Evolutionary conservation across 176 grass and related monocot genomes (phyloP), one percentile per base, ranked within the genome.

Genomic region (Oropetium thomaeum): DNA sequence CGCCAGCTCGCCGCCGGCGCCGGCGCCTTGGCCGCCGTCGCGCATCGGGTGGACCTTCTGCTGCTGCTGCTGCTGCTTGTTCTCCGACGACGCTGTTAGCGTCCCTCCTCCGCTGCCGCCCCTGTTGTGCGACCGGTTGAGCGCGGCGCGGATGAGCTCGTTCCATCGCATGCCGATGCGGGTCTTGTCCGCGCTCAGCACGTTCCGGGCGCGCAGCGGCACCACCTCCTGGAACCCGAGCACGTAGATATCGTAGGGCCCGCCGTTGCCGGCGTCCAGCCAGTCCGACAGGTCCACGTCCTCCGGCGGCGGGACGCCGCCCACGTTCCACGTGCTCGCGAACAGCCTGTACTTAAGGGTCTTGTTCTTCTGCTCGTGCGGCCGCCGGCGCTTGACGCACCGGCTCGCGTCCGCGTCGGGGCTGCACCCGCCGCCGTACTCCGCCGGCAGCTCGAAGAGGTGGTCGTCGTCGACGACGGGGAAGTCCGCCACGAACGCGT

Each of bases 221-320:
- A 95, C 96, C 57, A 95, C 86, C 79, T 99, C 96, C 82, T 99
- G 96, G 53, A 99, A 95, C 84, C 96, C 96, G 40, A 99, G 84
- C 55, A 95, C 96, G 52, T 92, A 95, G 19, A 99, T 88, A 73
- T 95, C 96, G 62, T 92, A 89, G 20, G 87, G 81, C 59, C 77
- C 73, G 78, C 77, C 73, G 78, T 80, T 71, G 47, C 58, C 17
- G n/a, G 81, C 85, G 85, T 90, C 96, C 44, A 99, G 84, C 91
- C 96, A 99, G 49, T 90, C 89, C 35, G 90, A 88, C 82, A 99
- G 90, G 84, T 87, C 76, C 41, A 99, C 71, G 74, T 86, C 87
- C 42, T 88, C 84, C 23, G 84, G 81, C 4, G 96, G 96, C 40
- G 58, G 43, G 31, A 84, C 82, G 48, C 91, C 96, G 72, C 91